Conservation (phyloP, 805 yeast species). For the Schwanniomyces sp. region DNA sequence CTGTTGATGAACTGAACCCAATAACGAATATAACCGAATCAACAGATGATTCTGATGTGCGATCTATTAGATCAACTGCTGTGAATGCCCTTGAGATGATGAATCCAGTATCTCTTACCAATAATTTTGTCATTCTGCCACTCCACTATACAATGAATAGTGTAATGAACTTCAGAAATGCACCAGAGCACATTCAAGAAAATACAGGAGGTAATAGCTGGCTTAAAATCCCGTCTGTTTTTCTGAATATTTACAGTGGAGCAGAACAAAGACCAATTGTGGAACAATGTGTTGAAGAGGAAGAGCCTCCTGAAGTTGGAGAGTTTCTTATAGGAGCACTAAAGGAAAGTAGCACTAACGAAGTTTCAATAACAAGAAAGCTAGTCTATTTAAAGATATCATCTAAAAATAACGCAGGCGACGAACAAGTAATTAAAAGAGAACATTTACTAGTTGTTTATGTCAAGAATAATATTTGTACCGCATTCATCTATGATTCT, state of each 20-base stretch:
- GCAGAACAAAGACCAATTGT: background rate
- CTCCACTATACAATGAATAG: constrained; percentile 34
- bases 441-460: constrained; percentile 35
- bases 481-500: constrained; percentile 32
- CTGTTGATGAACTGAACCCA: constrained; percentile 4
- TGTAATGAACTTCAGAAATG: constrained; percentile 22
- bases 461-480: constrained; percentile 17
- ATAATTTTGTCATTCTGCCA: constrained; percentile 38
- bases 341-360: background rate
- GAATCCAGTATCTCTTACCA: constrained; percentile 35
- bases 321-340: constrained; percentile 4
- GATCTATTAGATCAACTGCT: constrained; percentile 6
- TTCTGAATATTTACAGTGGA: background rate
- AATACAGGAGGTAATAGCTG: constrained; percentile 10
- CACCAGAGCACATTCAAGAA: background rate
- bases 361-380: constrained; percentile 19
- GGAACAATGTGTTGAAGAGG: constrained; percentile 1
- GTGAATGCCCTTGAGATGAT: constrained; percentile 25
- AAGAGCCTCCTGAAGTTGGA: constrained; percentile 5
- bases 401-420: constrained; percentile 3
- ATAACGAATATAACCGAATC: constrained; percentile 3
- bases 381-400: constrained; percentile 23
- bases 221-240: constrained; percentile 18
- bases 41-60: constrained; percentile 1
- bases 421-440: constrained; percentile 4